Evolutionary conservation across 345 rosid genomes (phyloP).

Genomic region (Punica granatum): DNA sequence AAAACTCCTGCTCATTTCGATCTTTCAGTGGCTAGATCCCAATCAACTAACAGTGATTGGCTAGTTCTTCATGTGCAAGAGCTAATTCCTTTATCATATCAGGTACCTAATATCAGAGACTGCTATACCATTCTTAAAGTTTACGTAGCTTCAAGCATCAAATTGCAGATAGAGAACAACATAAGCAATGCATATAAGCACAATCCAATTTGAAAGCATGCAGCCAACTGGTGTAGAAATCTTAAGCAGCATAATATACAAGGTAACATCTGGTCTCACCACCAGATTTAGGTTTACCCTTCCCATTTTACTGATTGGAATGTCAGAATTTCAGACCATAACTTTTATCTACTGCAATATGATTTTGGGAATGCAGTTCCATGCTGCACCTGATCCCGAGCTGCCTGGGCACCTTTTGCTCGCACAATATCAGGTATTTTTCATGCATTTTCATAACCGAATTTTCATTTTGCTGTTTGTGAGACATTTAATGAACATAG

Average conservation of each 20-base stretch:
- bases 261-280: conserved; percentile 32
- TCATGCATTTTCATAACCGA: conserved; percentile 3
- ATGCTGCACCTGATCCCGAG: conserved; percentile 70
- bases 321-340: background rate
- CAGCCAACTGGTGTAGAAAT: conserved; percentile 87
- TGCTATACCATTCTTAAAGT: background rate
- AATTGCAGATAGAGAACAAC: conserved; percentile 6
- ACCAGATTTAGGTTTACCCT: conserved; percentile 1
- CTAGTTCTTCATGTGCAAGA: conserved; percentile 83
- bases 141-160: conserved; percentile 2
- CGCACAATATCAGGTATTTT: conserved; percentile 84
- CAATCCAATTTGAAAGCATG: conserved; percentile 92
- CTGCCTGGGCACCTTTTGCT: conserved; percentile 90
- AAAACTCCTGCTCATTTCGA: conserved; percentile 78
- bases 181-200: conserved; percentile 59
- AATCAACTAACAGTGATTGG: conserved; percentile 58
- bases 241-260: conserved; percentile 68
- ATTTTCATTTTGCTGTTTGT: background rate
- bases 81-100: conserved; percentile 86
- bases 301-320: background rate
- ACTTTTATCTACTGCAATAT: background rate
- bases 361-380: conserved; percentile 46
- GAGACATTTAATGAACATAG: conserved; percentile 27
- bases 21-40: conserved; percentile 65
- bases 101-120: conserved; percentile 33